These are phyloP conservation scores for Trichoderma semiorbis DNA, from an alignment of 2,329 filamentous ascomycete genomes.

Conservation along the genomic window DNA sequence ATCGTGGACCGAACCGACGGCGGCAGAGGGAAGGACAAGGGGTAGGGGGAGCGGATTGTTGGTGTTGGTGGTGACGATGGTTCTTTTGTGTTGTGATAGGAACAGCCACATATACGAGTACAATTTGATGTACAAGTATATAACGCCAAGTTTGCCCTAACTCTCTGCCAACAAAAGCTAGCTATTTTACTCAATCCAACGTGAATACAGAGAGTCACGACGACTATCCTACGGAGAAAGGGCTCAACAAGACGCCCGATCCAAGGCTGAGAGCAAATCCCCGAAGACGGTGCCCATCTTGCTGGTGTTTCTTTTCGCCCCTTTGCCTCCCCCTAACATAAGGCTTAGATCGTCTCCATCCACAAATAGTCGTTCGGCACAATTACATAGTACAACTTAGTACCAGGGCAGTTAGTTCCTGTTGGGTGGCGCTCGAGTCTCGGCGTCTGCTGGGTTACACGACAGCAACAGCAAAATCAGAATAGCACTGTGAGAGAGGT, in stretches of 20 bases:
- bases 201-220: background rate
- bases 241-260: background rate
- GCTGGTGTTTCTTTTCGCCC: background rate
- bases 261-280: background rate
- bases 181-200: background rate
- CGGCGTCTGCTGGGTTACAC: background rate
- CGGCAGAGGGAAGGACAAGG: background rate
- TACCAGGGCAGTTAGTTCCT: background rate
- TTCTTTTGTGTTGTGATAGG: background rate
- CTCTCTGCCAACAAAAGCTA: background rate
- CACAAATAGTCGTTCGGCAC: background rate
- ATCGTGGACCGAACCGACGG: constrained; percentile 10
- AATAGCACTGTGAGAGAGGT: background rate
- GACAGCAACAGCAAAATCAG: background rate
- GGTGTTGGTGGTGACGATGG: background rate
- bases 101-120: background rate
- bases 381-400: background rate
- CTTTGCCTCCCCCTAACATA: background rate
- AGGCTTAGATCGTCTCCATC: background rate
- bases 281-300: background rate
- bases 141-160: background rate
- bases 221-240: background rate
- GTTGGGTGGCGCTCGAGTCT: background rate
- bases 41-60: background rate
- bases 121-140: background rate